Base-by-base conservation (phyloP, 805 yeast genomes). In the Kodamaea restingae region DNA sequence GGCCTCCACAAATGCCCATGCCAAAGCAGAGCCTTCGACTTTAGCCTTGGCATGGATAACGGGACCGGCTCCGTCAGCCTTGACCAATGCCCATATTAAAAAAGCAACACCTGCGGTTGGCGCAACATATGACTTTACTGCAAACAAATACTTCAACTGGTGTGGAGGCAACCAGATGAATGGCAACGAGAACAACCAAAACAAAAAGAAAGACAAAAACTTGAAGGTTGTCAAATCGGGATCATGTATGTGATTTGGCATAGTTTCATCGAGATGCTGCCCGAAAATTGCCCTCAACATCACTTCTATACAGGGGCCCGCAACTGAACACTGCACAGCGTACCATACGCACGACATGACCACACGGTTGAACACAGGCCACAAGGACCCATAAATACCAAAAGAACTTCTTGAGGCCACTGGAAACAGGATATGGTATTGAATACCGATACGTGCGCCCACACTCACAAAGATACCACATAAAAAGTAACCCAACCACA, bases 331-430 rank as follows among this genome's bases (percentile, higher is more conserved):
- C 56, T 88, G 96, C 20, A 86, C 93, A 20, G 93, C 80, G 54
- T 82, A 87, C 96, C 96, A 88, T 36, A 88, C 79, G 48, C 79
- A 73, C 22, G 88, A 84, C 87, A 88, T 83, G 8, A 84, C 90
- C 27, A 86, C 91, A 63, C 97, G 76, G 63, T 88, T 88, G 37
- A 88, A 53, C 33, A 88, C 80, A 4, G 95, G 95, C 96, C 95
- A 88, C 42, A 83, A 65, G 0, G 88, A 81, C 38, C 95, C 95
- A 69, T 80, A 85, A 8, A 85, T 76, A 44, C 97, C 97, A 63
- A 88, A 88, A 1, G 95, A 76, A 1, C 91, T 75, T 46, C 97
- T 71, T 28, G 81, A 76, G 7, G 84, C 74, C 9, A 88, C 88
- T 1, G 96, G 96, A 71, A 88, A 88, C 0, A 93, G 76, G 40